Percentiles rank a stretch among this genome's conserved stretches.
phyloP scores from a whole-genome alignment of 1,284 basidiomycete genomes.

The Leccinum solheimii region DNA sequence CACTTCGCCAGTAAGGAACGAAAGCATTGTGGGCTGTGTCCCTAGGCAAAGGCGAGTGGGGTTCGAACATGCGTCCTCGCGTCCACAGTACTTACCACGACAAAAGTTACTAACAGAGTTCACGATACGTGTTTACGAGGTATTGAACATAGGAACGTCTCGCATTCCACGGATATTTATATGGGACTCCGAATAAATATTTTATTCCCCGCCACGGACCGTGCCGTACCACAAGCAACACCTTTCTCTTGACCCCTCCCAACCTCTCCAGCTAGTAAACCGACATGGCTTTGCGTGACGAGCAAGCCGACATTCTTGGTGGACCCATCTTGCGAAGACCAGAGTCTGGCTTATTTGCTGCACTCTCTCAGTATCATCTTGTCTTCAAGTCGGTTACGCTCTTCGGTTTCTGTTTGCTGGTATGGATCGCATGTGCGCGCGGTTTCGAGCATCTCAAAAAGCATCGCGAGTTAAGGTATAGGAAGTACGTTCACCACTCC shows the following conservation, averaged over 20 bases:
- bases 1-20: slow-evolving; percentile 72
- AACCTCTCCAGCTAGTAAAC: slow-evolving; percentile 19
- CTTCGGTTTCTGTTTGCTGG: slow-evolving; percentile 37
- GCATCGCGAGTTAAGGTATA: slow-evolving; percentile 59
- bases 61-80: not conserved
- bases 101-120: not conserved
- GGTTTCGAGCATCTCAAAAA: slow-evolving; percentile 45
- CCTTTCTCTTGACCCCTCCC: slow-evolving; percentile 20
- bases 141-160: not conserved
- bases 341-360: slow-evolving; percentile 28
- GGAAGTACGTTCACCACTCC: slow-evolving; percentile 47
- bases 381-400: slow-evolving; percentile 40
- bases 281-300: slow-evolving; percentile 50
- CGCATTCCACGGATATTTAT: not conserved
- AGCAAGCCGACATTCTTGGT: slow-evolving; percentile 67
- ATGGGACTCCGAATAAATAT: slow-evolving; percentile 27
- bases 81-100: not conserved
- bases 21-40: slow-evolving; percentile 65
- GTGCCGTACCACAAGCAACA: slow-evolving; percentile 16
- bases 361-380: slow-evolving; percentile 39
- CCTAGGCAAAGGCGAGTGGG: slow-evolving; percentile 66
- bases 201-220: slow-evolving; percentile 25
- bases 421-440: slow-evolving; percentile 34
- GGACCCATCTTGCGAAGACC: slow-evolving; percentile 48
- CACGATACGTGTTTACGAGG: not conserved